phyloP scores from a whole-genome alignment of 2,329 filamentous ascomycete genomes.

The Didymella lethalis region DNA sequence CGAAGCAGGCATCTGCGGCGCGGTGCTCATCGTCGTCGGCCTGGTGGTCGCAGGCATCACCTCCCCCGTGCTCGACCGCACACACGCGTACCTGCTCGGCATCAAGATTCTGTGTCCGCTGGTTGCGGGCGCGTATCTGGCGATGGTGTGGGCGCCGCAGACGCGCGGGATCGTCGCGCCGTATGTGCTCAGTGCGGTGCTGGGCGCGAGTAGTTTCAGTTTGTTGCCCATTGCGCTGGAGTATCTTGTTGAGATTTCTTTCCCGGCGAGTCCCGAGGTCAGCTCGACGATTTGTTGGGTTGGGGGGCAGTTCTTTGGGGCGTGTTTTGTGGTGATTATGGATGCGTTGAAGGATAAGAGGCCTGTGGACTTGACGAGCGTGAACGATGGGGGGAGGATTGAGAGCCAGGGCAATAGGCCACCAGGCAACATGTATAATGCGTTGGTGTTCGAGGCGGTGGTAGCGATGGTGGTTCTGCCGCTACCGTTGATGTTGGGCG shows the following conservation, averaged over 20 bases:
- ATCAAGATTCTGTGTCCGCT: slow-evolving; percentile 79
- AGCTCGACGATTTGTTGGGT: slow-evolving; percentile 85
- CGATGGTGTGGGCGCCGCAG: slow-evolving; percentile 80
- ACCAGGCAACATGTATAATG: slow-evolving; percentile 74
- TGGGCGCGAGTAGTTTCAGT: slow-evolving; percentile 82
- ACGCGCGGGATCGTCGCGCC: slow-evolving; percentile 70
- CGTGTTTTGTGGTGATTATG: slow-evolving; percentile 82
- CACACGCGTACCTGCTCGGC: slow-evolving; percentile 76
- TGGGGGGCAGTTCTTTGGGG: slow-evolving; percentile 85
- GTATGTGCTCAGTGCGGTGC: slow-evolving; percentile 75
- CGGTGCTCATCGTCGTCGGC: slow-evolving; percentile 86
- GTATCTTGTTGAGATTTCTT: slow-evolving; percentile 84
- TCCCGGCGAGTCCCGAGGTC: slow-evolving; percentile 86
- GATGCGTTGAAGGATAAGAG: slow-evolving; percentile 69
- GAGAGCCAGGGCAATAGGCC: slow-evolving; percentile 53
- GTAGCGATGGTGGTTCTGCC: slow-evolving; percentile 71
- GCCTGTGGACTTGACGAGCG: slow-evolving; percentile 39
- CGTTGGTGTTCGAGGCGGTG: slow-evolving; percentile 81
- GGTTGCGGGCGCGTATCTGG: slow-evolving; percentile 75
- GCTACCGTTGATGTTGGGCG: slow-evolving; percentile 71
- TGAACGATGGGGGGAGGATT: slow-evolving; percentile 34
- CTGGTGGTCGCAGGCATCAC: slow-evolving; percentile 78
- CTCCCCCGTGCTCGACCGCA: slow-evolving; percentile 84
- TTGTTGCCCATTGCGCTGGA: slow-evolving; percentile 87
- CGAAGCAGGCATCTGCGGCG: slow-evolving; percentile 88